These are phyloP conservation scores for Cryomyces minteri DNA, from an alignment of 495 filamentous ascomycete species.

Conservation along the genomic window DNA sequence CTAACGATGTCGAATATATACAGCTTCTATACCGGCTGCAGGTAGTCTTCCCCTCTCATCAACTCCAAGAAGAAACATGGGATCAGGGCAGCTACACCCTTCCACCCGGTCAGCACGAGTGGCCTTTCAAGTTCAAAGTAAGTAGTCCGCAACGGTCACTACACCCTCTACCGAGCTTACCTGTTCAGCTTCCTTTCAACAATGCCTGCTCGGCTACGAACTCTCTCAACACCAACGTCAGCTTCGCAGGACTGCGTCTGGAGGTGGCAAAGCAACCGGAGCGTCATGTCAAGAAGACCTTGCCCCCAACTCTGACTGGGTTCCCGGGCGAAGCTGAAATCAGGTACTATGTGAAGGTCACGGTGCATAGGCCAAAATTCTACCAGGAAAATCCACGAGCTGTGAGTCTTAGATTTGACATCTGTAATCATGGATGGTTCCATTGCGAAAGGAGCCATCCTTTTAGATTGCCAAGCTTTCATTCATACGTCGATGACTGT, in stretches of 20 bases:
- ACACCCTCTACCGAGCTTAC: background rate
- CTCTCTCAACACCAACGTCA: slow-evolving; percentile 32
- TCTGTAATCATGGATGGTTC: background rate
- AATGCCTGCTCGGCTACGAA: slow-evolving; percentile 49
- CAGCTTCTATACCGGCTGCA: slow-evolving; percentile 50
- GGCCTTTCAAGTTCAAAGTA: slow-evolving; percentile 80
- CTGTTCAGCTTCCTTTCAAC: slow-evolving; percentile 60
- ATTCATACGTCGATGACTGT: too few species aligned
- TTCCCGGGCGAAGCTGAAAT: slow-evolving; percentile 76
- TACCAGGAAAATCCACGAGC: slow-evolving; percentile 72
- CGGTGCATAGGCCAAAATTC: slow-evolving; percentile 60
- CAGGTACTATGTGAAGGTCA: slow-evolving; percentile 83
- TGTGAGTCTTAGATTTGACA: slow-evolving; percentile 18
- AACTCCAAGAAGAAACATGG: slow-evolving; percentile 27
- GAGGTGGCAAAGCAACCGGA: slow-evolving; percentile 32
- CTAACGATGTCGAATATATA: background rate
- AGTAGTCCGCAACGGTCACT: background rate
- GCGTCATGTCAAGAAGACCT: slow-evolving; percentile 62
- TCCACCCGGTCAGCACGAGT: slow-evolving; percentile 62
- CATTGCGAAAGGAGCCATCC: too few species aligned
- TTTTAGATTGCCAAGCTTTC: too few species aligned
- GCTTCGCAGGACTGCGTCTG: slow-evolving; percentile 33
- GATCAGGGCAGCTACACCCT: slow-evolving; percentile 34
- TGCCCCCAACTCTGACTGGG: slow-evolving; percentile 72
- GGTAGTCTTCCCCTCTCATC: slow-evolving; percentile 42